Evolutionary conservation across 1,139 yeast species (phyloP).

Genomic region (Pichia sp.): DNA sequence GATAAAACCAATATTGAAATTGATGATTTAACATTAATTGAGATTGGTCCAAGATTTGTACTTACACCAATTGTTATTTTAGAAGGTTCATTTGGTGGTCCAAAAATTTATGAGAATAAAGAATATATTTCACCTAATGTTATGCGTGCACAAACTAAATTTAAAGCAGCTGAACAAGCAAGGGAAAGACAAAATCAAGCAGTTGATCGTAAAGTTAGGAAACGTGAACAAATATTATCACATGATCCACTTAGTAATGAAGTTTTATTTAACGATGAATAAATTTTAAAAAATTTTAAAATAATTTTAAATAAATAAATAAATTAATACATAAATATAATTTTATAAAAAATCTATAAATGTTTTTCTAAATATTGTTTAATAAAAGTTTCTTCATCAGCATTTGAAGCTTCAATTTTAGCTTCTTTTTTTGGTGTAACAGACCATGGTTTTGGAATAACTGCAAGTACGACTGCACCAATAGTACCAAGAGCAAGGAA

Average conservation of each 20-base stretch:
- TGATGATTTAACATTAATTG: conserved; percentile 55
- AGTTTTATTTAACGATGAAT: conserved; percentile 51
- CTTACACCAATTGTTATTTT: conserved; percentile 85
- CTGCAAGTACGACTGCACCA: conserved; percentile 52
- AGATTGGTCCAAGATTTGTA: conserved; percentile 95
- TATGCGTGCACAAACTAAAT: conserved; percentile 83
- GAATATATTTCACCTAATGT: conserved; percentile 95
- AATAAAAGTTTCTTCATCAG: conserved; percentile 86
- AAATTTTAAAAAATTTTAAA: neutral
- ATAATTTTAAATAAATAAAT: conserved; percentile 1
- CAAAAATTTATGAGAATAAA: conserved; percentile 94
- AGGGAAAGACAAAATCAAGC: conserved; percentile 76
- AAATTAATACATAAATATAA: neutral
- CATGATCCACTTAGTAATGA: conserved; percentile 84
- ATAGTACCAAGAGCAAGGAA: conserved; percentile 65
- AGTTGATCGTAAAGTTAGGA: conserved; percentile 63
- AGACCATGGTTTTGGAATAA: conserved; percentile 69
- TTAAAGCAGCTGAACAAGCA: conserved; percentile 77
- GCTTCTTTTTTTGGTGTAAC: conserved; percentile 43
- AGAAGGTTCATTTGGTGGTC: conserved; percentile 98
- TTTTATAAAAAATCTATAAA: neutral
- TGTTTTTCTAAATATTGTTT: conserved; percentile 32
- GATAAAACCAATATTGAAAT: conserved; percentile 24
- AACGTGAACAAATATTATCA: conserved; percentile 67
- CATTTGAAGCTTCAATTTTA: conserved; percentile 66